Evolutionary conservation across 192 early-diverging fungal species (phyloP), one percentile per base, ranked within the genome.

Genomic region (Chytriomyces sp.): DNA sequence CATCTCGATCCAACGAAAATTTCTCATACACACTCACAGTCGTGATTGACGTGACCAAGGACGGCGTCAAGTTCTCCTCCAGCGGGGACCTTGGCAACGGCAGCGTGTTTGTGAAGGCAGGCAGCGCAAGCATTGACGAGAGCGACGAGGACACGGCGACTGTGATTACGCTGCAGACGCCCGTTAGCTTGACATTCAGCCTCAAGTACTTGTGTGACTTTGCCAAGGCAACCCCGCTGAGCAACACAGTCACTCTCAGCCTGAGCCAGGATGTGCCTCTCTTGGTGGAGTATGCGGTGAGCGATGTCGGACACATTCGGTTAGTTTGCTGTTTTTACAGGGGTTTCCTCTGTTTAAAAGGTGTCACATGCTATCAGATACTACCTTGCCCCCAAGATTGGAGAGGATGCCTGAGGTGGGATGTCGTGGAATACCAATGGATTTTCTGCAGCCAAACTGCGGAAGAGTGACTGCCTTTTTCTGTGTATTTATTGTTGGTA

Each of bases 161-260:
- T 36, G 85, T 83, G n/a, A 96, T 98, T 57, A 87, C 93, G 59
- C 80, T 97, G 17, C 82, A 87, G 69, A 86, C 91, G 76, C 87
- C 92, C 36, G 94, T 95, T 5, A 84, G 81, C 41, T 84, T 96
- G 59, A 92, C 91, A 68, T 94, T 96, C 72, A 90, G 93, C 17
- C 87, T 98, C 70, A 99, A 98, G 83, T 99, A 95, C 81, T 83
- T 99, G 32, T 81, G 85, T 68, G 92, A 93, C 86, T 99, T 99
- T 75, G 88, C 94, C 59, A 99, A 98, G 85, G 96, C 96, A 30
- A 93, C 93, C 14, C 91, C 94, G 4, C 80, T 98, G 31, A 82
- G 91, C 7, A 77, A 82, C 17, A 80, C 71, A 26, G 96, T 99
- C 68, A 91, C 84, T 53, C 82, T 98, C 53, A 86, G 84, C 75